Percentiles rank a stretch among this genome's conserved stretches.
phyloP scores from a whole-genome alignment of 768 basidiomycete species.

The Lepiota brunneoincarnata region DNA sequence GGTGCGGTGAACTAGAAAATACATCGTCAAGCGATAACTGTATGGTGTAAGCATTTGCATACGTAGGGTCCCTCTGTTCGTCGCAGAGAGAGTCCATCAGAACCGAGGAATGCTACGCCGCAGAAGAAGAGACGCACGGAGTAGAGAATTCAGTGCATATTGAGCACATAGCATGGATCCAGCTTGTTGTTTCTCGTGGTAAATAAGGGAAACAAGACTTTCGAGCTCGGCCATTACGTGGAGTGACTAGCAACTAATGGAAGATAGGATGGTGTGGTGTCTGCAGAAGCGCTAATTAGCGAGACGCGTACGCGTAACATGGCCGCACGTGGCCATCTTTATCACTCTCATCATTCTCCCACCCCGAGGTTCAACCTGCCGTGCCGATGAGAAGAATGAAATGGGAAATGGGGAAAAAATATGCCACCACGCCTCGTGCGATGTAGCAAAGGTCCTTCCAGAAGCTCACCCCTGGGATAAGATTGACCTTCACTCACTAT shows the following conservation, averaged over 20 bases:
- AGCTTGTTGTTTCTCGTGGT: constrained; percentile 74
- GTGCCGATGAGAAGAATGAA: too few species aligned
- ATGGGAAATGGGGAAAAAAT: too few species aligned
- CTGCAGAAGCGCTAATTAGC: not conserved
- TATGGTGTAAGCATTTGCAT: constrained; percentile 14
- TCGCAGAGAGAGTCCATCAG: constrained; percentile 12
- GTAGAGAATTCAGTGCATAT: constrained; percentile 77
- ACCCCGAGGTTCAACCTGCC: too few species aligned
- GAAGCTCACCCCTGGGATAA: not conserved
- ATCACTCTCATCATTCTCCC: too few species aligned
- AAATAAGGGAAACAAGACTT: constrained; percentile 52
- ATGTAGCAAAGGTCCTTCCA: not conserved
- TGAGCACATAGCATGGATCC: constrained; percentile 88
- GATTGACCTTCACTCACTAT: not conserved
- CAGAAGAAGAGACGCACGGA: constrained; percentile 51
- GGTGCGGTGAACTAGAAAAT: constrained; percentile 65
- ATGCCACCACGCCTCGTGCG: not conserved
- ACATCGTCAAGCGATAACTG: not conserved
- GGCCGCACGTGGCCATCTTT: too few species aligned
- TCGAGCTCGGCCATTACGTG: constrained; percentile 58
- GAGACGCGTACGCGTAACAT: not conserved
- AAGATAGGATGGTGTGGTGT: not conserved
- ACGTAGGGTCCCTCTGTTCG: constrained; percentile 43
- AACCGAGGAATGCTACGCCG: not conserved
- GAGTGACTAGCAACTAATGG: too few species aligned